A percentile compares a stretch with the other conserved stretches of the same genome.
phyloP scores from a whole-genome alignment of 2,329 filamentous ascomycete genomes.

The Sphaerulina vaccinii region DNA sequence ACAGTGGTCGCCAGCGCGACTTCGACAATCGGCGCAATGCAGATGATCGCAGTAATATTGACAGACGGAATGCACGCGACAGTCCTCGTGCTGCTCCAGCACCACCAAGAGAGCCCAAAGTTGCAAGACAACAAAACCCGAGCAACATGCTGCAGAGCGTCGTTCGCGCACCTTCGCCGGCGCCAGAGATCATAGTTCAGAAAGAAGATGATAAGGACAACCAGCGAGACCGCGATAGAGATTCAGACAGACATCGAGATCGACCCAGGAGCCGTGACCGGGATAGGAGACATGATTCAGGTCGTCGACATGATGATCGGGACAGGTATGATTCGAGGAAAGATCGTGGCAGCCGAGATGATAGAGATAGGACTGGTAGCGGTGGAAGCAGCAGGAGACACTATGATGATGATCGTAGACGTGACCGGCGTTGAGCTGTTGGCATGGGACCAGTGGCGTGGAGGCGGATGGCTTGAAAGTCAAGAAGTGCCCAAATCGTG shows the following conservation, averaged over 20 bases:
- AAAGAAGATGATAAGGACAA: constrained; percentile 25
- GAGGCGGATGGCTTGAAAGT: too few relatives aligned
- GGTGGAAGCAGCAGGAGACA: constrained; percentile 21
- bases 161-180: constrained; percentile 9
- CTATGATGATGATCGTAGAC: constrained; percentile 22
- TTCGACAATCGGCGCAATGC: constrained; percentile 16
- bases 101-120: constrained; percentile 70
- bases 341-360: constrained; percentile 22
- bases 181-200: constrained; percentile 9
- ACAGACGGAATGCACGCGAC: constrained; percentile 72
- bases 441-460: background rate
- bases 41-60: constrained; percentile 14
- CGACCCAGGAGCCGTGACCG: constrained; percentile 29
- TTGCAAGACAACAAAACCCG: constrained; percentile 32
- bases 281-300: constrained; percentile 33
- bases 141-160: constrained; percentile 12
- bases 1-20: constrained; percentile 24
- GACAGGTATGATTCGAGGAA: constrained; percentile 30
- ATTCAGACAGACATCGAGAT: constrained; percentile 30
- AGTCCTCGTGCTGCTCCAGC: constrained; percentile 74
- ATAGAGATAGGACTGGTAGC: constrained; percentile 17
- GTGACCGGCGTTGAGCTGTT: background rate
- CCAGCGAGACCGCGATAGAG: constrained; percentile 26
- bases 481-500: too few relatives aligned
- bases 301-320: constrained; percentile 29